Percentiles rank a stretch among this genome's conserved stretches.
Evolutionary conservation across 306 rosid species (phyloP).

Genomic region (Fragaria iinumae): DNA sequence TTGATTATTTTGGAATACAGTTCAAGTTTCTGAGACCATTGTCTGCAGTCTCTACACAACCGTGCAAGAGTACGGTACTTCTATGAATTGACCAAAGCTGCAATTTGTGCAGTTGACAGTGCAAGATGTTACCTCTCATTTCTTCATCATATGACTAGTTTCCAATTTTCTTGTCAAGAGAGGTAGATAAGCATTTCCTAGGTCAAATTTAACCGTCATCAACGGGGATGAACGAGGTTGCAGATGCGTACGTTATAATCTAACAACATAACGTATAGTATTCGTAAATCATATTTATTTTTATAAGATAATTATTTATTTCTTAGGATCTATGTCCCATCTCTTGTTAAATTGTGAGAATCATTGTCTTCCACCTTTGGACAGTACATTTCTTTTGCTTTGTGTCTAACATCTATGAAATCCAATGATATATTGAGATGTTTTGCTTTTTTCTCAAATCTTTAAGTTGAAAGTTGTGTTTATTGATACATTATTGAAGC

Average conservation of each 20-base stretch:
- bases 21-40: constrained; percentile 13
- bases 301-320: too few species aligned
- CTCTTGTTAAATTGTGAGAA: constrained; percentile 28
- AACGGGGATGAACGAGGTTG: too few species aligned
- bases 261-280: too few species aligned
- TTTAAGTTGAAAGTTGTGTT: constrained; percentile 22
- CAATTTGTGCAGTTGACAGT: constrained; percentile 30
- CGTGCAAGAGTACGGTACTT: background rate
- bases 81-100: constrained; percentile 42
- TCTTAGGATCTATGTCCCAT: background rate
- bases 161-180: constrained; percentile 10
- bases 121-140: constrained; percentile 23
- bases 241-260: too few species aligned
- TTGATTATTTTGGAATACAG: constrained; percentile 12
- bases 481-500: constrained; percentile 18
- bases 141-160: constrained; percentile 14
- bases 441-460: constrained; percentile 16
- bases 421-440: constrained; percentile 4
- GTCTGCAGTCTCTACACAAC: background rate
- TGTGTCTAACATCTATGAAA: constrained; percentile 18
- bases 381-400: constrained; percentile 29
- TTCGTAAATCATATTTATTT: too few species aligned
- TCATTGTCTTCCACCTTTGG: constrained; percentile 38
- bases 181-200: background rate
- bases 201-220: background rate